Base-by-base conservation (phyloP, 495 filamentous ascomycete species). In the Tuber magnatum region DNA sequence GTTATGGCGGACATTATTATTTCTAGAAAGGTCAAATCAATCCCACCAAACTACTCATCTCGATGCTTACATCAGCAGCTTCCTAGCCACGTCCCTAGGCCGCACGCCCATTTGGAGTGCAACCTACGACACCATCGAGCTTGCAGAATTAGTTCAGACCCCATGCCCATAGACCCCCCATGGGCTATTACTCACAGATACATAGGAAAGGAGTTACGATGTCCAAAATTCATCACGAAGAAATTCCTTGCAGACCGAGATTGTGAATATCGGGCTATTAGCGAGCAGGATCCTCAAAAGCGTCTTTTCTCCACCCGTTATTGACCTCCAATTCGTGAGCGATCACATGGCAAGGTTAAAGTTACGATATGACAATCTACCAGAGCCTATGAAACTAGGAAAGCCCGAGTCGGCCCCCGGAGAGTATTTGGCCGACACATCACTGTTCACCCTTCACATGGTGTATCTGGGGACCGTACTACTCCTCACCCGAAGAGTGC, bases 1-100 rank as follows among this genome's bases (percentile, higher is more conserved):
- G 42, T 75, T 75, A 75, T 75, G 73, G 73, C 69, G 69, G 48
- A 75, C 73, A 44, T 75, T 75, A 32, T 40, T 75, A 32, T 75
- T 75, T 71, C 42, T 75, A 1, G 73, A 75, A 39, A 75, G 68
- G 73, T 75, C 48, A 71, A 35, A 32, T 38, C 10, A 65, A n/a
- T 70, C 44, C 51, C 51, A 20, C n/a, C 28, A 35, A n/a, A n/a
- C n/a, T 9, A 22, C 20, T 35, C 16, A 6, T 40, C 68, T 65
- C 32, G 38, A 9, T 46, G 41, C 44, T 71, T 61, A 48, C 40
- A 40, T 14, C 56, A 70, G 39, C 38, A 75, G 73, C 56, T 75
- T 69, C 68, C 35, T 75, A 65, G 73, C 73, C 22, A 56, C 46
- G 12, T 75, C 73, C 39, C 41, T 75, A 42, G 73, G 73, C 70